Conservation (phyloP, 257 asterid species). For the Asclepias syriaca region DNA sequence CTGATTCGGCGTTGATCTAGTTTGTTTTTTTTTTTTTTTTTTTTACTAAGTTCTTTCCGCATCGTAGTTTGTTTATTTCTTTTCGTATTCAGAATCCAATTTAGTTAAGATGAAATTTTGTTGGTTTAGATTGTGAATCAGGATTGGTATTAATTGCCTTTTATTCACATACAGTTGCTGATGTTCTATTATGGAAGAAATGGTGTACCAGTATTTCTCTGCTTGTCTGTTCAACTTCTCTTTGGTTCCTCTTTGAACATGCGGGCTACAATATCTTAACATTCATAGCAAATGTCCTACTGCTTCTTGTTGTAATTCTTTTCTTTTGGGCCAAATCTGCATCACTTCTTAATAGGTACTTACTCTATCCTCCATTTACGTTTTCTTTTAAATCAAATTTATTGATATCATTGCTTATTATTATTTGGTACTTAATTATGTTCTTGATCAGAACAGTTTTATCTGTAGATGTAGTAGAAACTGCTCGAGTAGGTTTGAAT, state of each 20-base stretch:
- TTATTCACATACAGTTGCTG: slow-evolving; percentile 58
- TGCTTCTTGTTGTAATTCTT: slow-evolving; percentile 71
- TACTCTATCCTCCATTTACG: not conserved
- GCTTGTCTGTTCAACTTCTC: slow-evolving; percentile 62
- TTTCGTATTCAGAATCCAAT: not conserved
- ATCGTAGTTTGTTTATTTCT: not conserved
- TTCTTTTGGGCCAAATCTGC: slow-evolving; percentile 97
- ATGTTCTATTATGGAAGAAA: slow-evolving; percentile 73
- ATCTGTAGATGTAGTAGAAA: not conserved
- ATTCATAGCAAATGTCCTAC: slow-evolving; percentile 65
- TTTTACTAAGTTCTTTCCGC: not conserved
- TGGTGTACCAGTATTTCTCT: slow-evolving; percentile 43
- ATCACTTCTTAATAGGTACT: slow-evolving; percentile 81
- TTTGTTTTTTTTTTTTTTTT: not conserved
- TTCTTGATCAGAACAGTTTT: not conserved
- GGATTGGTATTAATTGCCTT: not conserved
- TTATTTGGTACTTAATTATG: not conserved
- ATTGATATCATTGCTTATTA: not conserved
- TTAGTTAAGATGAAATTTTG: not conserved
- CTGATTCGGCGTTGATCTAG: slow-evolving; percentile 3
- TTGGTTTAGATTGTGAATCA: not conserved
- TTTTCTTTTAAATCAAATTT: not conserved
- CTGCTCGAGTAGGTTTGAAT: not conserved
- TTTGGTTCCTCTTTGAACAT: slow-evolving; percentile 81
- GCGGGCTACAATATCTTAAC: slow-evolving; percentile 80